Evolutionary conservation across 1,284 basidiomycete species (phyloP), one percentile per base, ranked within the genome.

Genomic region (Cerioporus squamosus): DNA sequence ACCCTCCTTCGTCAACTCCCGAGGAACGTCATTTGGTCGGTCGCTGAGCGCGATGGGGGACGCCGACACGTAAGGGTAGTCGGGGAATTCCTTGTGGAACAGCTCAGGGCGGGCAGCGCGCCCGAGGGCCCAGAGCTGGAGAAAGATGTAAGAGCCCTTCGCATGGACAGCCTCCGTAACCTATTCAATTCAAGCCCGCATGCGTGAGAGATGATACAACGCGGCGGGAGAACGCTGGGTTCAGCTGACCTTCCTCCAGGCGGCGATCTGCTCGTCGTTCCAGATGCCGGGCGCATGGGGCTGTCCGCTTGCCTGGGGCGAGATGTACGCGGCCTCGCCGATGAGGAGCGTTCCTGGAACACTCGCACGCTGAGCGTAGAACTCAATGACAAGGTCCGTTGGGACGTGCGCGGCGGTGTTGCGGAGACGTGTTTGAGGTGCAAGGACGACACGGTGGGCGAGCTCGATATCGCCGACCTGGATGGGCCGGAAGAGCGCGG

Each of bases 51-150:
- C 72, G 55, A 68, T 83, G 76, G 62, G 83, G 5, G 81, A 80
- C 0, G 81, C 74, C 5, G 74, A 29, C n/a, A 62, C 69, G 43
- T 53, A 60, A 7, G 60, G 57, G 7, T 72, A 77, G 7, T 63
- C 60, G 20, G 72, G 63, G 59, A 72, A 71, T 24, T 70, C 70
- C 2, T 48, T 15, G 33, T 62, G 57, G 10, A 77, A 68, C 10
- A 72, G 63, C 1, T 66, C 60, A 0, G 68, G 22, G 31, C 78
- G 75, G 17, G 77, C 76, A 9, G 75, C 72, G 0, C 79, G 74
- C 0, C 80, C 81, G 40, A 79, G 65, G 0, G 81, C 77, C 80
- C 80, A 82, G 1, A 83, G 71, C 64, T 85, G 82, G 12, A 72
- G n/a, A 67, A 72, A 81, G 58, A 84, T 77, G 64, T 68, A 72